Evolutionary conservation across 2,329 filamentous ascomycete species (phyloP).

Genomic region (Fusarium tupiense): DNA sequence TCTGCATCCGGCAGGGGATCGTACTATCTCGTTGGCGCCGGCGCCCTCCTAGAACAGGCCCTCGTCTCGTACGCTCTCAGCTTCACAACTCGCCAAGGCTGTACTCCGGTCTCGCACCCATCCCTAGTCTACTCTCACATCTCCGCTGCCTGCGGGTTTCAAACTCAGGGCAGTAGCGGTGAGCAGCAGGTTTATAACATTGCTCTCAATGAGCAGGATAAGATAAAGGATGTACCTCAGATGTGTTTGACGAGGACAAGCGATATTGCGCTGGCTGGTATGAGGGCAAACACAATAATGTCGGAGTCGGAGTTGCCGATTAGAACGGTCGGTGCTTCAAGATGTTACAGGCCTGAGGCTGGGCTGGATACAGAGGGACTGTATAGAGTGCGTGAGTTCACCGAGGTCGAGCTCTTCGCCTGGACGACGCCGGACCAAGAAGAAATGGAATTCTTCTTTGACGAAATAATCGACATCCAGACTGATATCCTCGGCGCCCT

Average conservation of each 20-base stretch:
- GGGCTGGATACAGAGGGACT: fast-evolving
- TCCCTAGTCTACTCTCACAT: not conserved
- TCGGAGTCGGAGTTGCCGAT: not conserved
- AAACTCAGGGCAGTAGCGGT: fast-evolving
- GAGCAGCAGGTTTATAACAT: not conserved
- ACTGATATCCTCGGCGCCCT: not conserved
- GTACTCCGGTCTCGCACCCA: not conserved
- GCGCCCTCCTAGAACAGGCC: not conserved
- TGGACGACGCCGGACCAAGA: not conserved
- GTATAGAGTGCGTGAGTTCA: not conserved
- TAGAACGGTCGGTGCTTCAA: not conserved
- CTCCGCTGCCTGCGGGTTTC: not conserved
- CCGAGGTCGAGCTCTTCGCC: not conserved
- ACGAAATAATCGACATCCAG: not conserved
- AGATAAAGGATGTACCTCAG: not conserved
- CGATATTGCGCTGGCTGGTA: not conserved
- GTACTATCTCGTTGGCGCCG: not conserved
- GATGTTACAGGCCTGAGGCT: not conserved
- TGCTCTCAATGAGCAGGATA: not conserved
- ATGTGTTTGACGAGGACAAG: not conserved
- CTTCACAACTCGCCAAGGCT: not conserved
- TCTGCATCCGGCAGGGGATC: fast-evolving
- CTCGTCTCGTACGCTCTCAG: not conserved
- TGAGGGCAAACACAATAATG: not conserved
- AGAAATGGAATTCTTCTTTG: not conserved